Percentiles rank a stretch among this genome's conserved stretches.
These are phyloP conservation scores for Beauveria sp. DNA, from an alignment of 2,329 filamentous ascomycete genomes.

Conservation along the genomic window DNA sequence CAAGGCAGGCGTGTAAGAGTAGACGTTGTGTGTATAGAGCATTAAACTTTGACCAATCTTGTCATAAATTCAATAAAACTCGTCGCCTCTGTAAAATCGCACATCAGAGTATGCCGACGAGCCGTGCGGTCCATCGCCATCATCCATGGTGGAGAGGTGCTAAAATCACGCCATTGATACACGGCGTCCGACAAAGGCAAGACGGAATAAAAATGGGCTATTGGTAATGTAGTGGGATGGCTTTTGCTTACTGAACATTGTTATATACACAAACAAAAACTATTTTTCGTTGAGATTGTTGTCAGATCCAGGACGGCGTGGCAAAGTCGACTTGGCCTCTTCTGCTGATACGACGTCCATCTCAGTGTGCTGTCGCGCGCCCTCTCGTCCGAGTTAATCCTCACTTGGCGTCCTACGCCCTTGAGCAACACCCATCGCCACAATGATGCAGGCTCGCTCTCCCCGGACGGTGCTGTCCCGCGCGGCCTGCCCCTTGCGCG, in stretches of 20 bases:
- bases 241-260: too few relatives aligned
- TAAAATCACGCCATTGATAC: conserved; percentile 9
- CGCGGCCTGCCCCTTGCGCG: background rate
- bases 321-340: too few relatives aligned
- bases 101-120: background rate
- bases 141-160: background rate
- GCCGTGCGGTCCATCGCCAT: conserved; percentile 4
- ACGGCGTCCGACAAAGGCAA: background rate
- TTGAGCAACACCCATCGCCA: background rate
- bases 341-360: too few relatives aligned
- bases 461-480: background rate
- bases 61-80: too few relatives aligned
- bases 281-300: background rate
- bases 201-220: conserved; percentile 1
- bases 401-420: background rate
- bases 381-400: background rate
- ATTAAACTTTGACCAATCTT: too few relatives aligned
- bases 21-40: too few relatives aligned
- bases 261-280: too few relatives aligned
- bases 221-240: background rate
- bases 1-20: too few relatives aligned
- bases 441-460: background rate
- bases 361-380: background rate
- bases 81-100: too few relatives aligned
- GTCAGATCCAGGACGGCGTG: background rate